Evolutionary conservation across 352 stramenopile genomes (phyloP), one percentile per base, ranked within the genome.

Genomic region (Pythium aquatile): DNA sequence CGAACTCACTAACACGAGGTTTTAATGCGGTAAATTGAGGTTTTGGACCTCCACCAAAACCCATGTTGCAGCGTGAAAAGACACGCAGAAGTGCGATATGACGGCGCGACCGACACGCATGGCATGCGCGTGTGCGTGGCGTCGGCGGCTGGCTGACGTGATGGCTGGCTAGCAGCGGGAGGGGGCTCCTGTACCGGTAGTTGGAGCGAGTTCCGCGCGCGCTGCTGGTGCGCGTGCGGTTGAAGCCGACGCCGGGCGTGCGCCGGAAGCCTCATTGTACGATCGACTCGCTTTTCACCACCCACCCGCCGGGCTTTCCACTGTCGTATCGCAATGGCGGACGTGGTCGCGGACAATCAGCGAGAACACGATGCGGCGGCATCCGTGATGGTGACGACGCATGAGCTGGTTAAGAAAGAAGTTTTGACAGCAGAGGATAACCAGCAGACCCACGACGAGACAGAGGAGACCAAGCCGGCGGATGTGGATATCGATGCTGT

Each of bases 61-160:
- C 24, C 30, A 33, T 5, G 16, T 26, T 30, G 14, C 1, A 9
- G 52, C 44, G 55, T 29, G 37, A 52, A 69, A 69, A 69, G 63
- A 69, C 63, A 69, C 63, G 63, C 63, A 64, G 35, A 46, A 40
- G n/a, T 60, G 63, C 55, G 55, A 69, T 60, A 55, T 52, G 63
- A 69, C 56, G 47, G 47, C 48, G 63, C 61, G 54, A 68, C 61
- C 46, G 46, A n/a, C 58, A 54, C 58, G 58, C 49, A 57, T 49
- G 40, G 40, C 40, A 47, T 42, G 37, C 37, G 37, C 37, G 37
- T 13, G 13, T 42, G 37, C 37, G 37, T 42, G 37, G 37, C 5
- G 37, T 14, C 9, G 16, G 20, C 9, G 6, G 39, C 3, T 16
- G 37, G 32, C n/a, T 10, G 1, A 5, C 32, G 11, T 28, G 60